phyloP scores from a whole-genome alignment of 176 grass and related monocot genomes.

The Hyparrhenia diplandra region DNA sequence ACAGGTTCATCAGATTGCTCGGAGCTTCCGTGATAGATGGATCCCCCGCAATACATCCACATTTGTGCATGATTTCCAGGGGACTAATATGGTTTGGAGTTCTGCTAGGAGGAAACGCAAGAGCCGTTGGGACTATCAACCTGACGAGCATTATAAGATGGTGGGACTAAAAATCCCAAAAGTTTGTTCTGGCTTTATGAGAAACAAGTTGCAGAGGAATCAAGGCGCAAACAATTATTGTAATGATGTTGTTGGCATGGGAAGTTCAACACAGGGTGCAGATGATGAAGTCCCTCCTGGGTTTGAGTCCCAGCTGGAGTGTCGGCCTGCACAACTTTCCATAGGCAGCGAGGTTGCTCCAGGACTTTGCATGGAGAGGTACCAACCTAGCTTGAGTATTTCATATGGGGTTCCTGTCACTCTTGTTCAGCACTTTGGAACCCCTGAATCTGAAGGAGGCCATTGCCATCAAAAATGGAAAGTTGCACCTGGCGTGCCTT shows the following conservation, averaged over 20 bases:
- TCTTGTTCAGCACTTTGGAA: slow-evolving; percentile 56
- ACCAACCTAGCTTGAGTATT: slow-evolving; percentile 47
- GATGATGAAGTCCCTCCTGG: slow-evolving; percentile 79
- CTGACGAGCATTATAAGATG: slow-evolving; percentile 51
- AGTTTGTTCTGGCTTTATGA: slow-evolving; percentile 20
- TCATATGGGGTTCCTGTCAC: slow-evolving; percentile 74
- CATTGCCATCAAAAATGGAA: slow-evolving; percentile 42
- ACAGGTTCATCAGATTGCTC: slow-evolving; percentile 89
- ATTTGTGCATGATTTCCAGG: slow-evolving; percentile 10
- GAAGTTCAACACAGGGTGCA: slow-evolving; percentile 26
- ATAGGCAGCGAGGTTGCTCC: slow-evolving; percentile 30
- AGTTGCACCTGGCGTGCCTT: slow-evolving; percentile 74
- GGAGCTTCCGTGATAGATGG: slow-evolving; percentile 72
- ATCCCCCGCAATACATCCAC: slow-evolving; percentile 41
- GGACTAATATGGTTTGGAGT: slow-evolving; percentile 28
- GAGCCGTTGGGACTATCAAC: slow-evolving; percentile 83
- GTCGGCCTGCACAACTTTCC: slow-evolving; percentile 16
- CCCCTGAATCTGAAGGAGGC: slow-evolving; percentile 40
- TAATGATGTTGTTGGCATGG: slow-evolving; percentile 20
- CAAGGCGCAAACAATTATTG: background rate
- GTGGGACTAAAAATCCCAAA: slow-evolving; percentile 28
- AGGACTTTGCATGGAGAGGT: slow-evolving; percentile 58
- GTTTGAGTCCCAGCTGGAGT: slow-evolving; percentile 48
- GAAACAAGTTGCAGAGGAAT: slow-evolving; percentile 20
- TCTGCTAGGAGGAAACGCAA: slow-evolving; percentile 64